Conservation (phyloP, 352 stramenopile genomes). For the Phytophthora cajani region DNA sequence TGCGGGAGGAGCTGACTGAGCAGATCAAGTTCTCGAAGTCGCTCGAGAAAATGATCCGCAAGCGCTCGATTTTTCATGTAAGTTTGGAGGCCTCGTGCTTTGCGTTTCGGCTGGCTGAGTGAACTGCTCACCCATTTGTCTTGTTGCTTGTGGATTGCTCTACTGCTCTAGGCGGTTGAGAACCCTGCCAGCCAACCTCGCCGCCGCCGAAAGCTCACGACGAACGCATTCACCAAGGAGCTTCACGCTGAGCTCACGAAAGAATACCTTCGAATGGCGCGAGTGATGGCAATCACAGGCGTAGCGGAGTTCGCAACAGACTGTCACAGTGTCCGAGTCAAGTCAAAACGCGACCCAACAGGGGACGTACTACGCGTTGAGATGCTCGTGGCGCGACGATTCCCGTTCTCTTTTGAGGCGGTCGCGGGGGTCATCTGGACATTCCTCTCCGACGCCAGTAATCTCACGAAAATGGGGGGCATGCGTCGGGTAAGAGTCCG, state of each 20-base stretch:
- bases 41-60: slow-evolving; percentile 45
- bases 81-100: not conserved
- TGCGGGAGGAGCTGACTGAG: slow-evolving; percentile 35
- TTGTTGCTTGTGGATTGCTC: slow-evolving; percentile 33
- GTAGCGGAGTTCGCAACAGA: slow-evolving; percentile 26
- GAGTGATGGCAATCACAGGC: slow-evolving; percentile 21
- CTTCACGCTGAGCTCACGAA: slow-evolving; percentile 24
- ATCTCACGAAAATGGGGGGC: slow-evolving; percentile 27
- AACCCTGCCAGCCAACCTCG: slow-evolving; percentile 14
- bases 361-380: slow-evolving; percentile 35
- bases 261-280: slow-evolving; percentile 30
- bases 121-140: not conserved
- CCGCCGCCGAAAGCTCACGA: slow-evolving; percentile 4
- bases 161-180: slow-evolving; percentile 25
- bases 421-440: slow-evolving; percentile 43
- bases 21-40: slow-evolving; percentile 47
- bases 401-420: slow-evolving; percentile 41
- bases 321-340: slow-evolving; percentile 32
- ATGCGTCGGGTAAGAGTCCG: slow-evolving; percentile 15
- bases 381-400: slow-evolving; percentile 29
- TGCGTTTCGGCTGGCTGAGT: not conserved
- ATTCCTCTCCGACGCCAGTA: slow-evolving; percentile 32
- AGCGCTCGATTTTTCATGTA: slow-evolving; percentile 40
- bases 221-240: slow-evolving; percentile 32
- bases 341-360: slow-evolving; percentile 21